Percentiles rank a stretch among this genome's conserved stretches.
These are phyloP conservation scores for Rhytidiadelphus loreus DNA, from an alignment of 225 moss, liverwort and hornwort genomes.

Conservation along the genomic window DNA sequence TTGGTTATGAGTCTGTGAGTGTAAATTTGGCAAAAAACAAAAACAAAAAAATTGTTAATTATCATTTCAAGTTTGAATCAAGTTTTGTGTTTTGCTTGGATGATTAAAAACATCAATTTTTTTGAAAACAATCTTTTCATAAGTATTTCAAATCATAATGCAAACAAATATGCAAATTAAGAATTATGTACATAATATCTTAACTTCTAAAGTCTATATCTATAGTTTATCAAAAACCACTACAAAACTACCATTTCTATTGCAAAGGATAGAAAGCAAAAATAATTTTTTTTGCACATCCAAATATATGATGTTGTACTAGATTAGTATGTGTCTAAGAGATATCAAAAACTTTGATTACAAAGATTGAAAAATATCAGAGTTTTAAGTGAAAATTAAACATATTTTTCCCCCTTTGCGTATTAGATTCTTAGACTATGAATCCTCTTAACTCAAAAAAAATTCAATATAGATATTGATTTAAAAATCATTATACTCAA, in stretches of 20 bases:
- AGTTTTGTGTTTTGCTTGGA: not conserved
- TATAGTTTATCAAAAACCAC: not conserved
- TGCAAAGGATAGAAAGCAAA: too few relatives aligned
- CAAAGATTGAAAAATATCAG: not conserved
- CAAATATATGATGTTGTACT: too few relatives aligned
- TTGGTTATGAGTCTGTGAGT: not conserved
- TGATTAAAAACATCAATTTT: not conserved
- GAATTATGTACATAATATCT: not conserved
- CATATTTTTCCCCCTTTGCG: accelerated
- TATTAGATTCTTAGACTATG: not conserved
- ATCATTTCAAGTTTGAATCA: not conserved
- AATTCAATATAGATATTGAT: not conserved
- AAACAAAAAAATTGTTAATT: accelerated
- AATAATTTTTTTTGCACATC: too few relatives aligned
- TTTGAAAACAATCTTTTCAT: not conserved
- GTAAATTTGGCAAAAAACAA: not conserved
- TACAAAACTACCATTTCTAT: not conserved
- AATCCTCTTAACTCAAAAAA: not conserved
- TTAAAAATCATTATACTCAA: not conserved
- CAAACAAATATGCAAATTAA: not conserved
- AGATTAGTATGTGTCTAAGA: not conserved
- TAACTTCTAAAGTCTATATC: not conserved
- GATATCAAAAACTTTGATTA: not conserved
- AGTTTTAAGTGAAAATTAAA: not conserved
- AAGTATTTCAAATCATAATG: not conserved